Conservation (phyloP, 1,139 yeast genomes). For the Kodamaea anthophila region DNA sequence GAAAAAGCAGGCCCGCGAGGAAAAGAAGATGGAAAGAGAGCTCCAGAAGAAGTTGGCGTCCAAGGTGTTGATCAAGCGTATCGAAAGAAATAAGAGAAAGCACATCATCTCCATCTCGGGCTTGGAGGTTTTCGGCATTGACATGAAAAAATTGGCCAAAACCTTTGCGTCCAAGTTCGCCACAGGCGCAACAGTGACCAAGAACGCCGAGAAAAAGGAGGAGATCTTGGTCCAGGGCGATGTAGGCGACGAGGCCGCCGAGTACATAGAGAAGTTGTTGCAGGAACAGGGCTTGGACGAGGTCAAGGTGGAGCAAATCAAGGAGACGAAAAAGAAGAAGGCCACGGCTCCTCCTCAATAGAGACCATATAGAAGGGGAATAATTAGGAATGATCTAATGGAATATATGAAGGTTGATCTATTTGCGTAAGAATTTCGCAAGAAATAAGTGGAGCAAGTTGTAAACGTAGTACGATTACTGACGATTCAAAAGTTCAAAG, state of each 20-base stretch:
- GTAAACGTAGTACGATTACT: too few species aligned
- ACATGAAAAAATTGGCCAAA: slow-evolving; percentile 85
- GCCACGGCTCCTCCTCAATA: slow-evolving; percentile 9
- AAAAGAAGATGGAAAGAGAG: slow-evolving; percentile 81
- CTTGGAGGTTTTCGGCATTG: slow-evolving; percentile 81
- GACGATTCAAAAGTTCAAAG: too few species aligned
- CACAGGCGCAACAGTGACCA: slow-evolving; percentile 93
- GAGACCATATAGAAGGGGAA: too few species aligned
- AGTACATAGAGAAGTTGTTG: slow-evolving; percentile 61
- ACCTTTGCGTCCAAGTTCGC: slow-evolving; percentile 93
- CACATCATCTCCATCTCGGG: slow-evolving; percentile 85
- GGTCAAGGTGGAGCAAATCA: slow-evolving; percentile 81
- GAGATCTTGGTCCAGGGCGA: slow-evolving; percentile 94
- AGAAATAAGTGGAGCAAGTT: too few species aligned
- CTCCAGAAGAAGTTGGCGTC: slow-evolving; percentile 71
- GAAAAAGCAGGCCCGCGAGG: slow-evolving; percentile 85
- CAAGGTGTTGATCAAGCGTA: slow-evolving; percentile 77
- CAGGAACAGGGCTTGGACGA: slow-evolving; percentile 79
- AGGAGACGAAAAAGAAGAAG: slow-evolving; percentile 69
- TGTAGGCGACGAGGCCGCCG: slow-evolving; percentile 87
- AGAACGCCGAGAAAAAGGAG: slow-evolving; percentile 86
- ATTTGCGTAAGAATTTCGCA: neutral
- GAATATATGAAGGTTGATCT: neutral
- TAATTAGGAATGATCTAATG: neutral
- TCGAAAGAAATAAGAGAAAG: slow-evolving; percentile 86